Evolutionary conservation across 1,284 basidiomycete genomes (phyloP), one percentile per base, ranked within the genome.

Genomic region (Volvariella volvacea): DNA sequence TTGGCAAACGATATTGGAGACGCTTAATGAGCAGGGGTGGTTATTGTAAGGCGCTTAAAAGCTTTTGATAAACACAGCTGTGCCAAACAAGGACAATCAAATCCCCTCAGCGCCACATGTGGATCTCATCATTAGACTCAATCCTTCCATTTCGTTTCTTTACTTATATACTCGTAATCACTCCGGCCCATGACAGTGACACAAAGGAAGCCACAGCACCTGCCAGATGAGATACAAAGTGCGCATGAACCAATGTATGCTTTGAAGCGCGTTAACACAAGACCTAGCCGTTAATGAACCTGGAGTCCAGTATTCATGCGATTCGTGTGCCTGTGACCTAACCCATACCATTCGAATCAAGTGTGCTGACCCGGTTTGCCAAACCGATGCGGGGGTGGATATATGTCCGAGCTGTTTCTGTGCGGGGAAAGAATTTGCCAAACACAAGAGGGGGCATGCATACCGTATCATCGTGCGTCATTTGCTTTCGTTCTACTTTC

Each of bases 301-400:
- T 28, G 87, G 85, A 46, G 67, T 83, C 32, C 80, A 86, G 56
- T 84, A 87, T 50, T 72, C 81, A 52, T 89, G 86, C 65, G 87
- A 89, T 57, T 65, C 76, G 19, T 89, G 87, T 62, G 63, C 64
- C 48, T 76, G 76, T 65, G 84, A 89, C 62, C 68, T 89, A 48
- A 93, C 91, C 1, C 88, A 93, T 60, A 89, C 88, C n/a, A 80
- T 92, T 48, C 83, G 89, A 50, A 91, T 95, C 57, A 92, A 91
- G 68, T 95, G 91, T 59, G 91, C 91, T 19, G 85, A 91, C 58
- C 76, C 80, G 10, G 73, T 73, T 37, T 95, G 91, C 57, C 78
- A 83, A 50, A 57, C 67, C 10, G 84, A 76, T 10, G n/a, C 34
- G 34, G 85, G 91, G 17, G 81, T 92, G 39, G 91, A 95, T 60